Base-by-base conservation (phyloP, 148 eudicot genomes). In the Vaccinium myrtillus region DNA sequence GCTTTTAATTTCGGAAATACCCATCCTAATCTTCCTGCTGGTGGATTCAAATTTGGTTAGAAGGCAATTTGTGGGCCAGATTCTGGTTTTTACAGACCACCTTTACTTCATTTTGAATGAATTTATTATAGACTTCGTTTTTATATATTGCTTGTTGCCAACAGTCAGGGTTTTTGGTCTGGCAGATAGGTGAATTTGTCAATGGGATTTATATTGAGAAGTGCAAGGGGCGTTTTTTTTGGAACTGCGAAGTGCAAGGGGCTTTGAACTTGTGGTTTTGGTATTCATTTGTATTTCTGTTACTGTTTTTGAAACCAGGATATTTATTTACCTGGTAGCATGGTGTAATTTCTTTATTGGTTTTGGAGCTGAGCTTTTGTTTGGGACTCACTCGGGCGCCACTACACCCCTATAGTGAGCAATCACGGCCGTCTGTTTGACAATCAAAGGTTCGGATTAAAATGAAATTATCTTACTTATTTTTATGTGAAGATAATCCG, bases 1-100 rank as follows among this genome's bases (percentile, higher is more conserved):
- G 46, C 5, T 43, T 92, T 89, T 75, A 89, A 84, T 86, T 92
- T 92, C 48, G 91, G 92, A 75, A 86, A 87, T 82, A 70, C 90
- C 84, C 89, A 91, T 55, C 87, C 92, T 83, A 88, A 89, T 61
- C 70, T 90, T 49, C 94, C 94, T 50, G 86, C 90, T 80, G 94
- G 88, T 56, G 94, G 94, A 75, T 92, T 92, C 89, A 88, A 87
- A 54, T 90, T 92, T 76, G 94, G 89, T 10, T 92, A 83, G 87
- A 88, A 56, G 74, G 58, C 51, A 48, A 19, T 16, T 58, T 39
- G 19, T 30, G 70, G 86, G 21, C 78, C 39, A 21, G 39, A 1
- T 51, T 70, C 50, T 56, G 71, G 83, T 56, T 81, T 81, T 58
- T 51, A 21, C 74, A 56, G 61, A 48, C 79, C 13, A 71, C 18